Conservation (phyloP, 2,329 filamentous ascomycete species). For the Aureobasidium subglaciale region DNA sequence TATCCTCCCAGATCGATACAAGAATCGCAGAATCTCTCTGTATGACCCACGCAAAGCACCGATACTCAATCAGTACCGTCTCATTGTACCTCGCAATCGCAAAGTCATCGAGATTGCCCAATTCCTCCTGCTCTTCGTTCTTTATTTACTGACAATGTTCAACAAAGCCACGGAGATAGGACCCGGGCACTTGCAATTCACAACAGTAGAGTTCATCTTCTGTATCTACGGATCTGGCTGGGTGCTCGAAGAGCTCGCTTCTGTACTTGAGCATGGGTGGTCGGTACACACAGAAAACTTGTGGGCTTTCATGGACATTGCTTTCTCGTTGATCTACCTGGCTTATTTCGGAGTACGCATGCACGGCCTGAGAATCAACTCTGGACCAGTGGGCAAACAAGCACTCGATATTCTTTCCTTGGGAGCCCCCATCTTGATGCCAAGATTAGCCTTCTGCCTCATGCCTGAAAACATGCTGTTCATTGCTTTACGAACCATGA, state of each 20-base stretch:
- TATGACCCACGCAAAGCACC: conserved; percentile 72
- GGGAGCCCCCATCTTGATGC: conserved; percentile 69
- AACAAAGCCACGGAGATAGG: conserved; percentile 50
- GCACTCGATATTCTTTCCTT: conserved; percentile 73
- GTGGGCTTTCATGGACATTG: conserved; percentile 80
- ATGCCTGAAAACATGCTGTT: conserved; percentile 81
- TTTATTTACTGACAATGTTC: conserved; percentile 69
- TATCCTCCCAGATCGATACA: conserved; percentile 79
- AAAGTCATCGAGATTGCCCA: conserved; percentile 69
- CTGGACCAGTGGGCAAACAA: conserved; percentile 50
- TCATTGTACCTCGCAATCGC: conserved; percentile 72
- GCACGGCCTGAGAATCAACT: conserved; percentile 50
- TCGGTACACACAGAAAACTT: conserved; percentile 80
- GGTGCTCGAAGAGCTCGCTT: conserved; percentile 70
- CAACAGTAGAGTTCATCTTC: conserved; percentile 58
- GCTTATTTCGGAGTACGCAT: conserved; percentile 62
- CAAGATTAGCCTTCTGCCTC: conserved; percentile 73
- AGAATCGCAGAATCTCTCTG: conserved; percentile 71
- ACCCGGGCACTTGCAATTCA: conserved; percentile 27
- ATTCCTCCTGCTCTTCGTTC: conserved; percentile 59
- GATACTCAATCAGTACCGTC: conserved; percentile 74
- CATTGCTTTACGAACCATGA: conserved; percentile 73
- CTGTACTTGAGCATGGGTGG: conserved; percentile 69
- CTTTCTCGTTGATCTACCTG: conserved; percentile 65
- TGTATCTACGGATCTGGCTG: conserved; percentile 69